Conservation (phyloP, 2,329 filamentous ascomycete species). For the Paraphoma sp. region DNA sequence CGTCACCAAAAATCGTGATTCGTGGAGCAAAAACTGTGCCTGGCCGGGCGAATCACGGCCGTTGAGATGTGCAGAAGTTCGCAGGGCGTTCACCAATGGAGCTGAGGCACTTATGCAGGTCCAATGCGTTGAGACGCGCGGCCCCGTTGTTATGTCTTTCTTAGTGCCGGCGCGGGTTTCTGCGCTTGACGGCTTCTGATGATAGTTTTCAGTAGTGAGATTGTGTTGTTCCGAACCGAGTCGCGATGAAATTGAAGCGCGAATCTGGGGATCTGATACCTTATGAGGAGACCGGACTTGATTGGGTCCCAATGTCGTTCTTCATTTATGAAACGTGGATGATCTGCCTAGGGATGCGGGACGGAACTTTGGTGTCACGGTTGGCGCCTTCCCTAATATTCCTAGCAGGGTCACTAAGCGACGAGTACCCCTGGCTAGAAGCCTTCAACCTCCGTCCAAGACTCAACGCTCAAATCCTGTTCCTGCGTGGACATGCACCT, state of each 20-base stretch:
- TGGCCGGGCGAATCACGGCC: conserved; percentile 1
- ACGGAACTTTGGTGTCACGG: conserved; percentile 16
- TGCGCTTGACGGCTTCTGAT: neutral
- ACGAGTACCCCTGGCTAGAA: conserved; percentile 11
- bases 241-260: neutral
- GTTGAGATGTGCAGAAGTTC: conserved; percentile 2
- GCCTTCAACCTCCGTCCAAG: conserved; percentile 7
- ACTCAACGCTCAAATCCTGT: conserved; percentile 11
- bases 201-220: neutral
- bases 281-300: neutral
- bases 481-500: conserved; percentile 16
- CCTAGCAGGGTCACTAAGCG: conserved; percentile 7
- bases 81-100: conserved; percentile 2
- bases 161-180: neutral
- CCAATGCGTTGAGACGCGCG: conserved; percentile 9
- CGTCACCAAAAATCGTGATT: neutral
- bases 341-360: conserved; percentile 6
- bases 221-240: neutral
- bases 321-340: conserved; percentile 2
- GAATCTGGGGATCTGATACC: neutral
- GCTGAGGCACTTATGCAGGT: conserved; percentile 10
- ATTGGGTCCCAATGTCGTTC: conserved; percentile 1
- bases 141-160: neutral
- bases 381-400: conserved; percentile 8
- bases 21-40: neutral